These are phyloP conservation scores for Nothopassalora personata DNA, from an alignment of 2,329 filamentous ascomycete genomes.

Conservation along the genomic window DNA sequence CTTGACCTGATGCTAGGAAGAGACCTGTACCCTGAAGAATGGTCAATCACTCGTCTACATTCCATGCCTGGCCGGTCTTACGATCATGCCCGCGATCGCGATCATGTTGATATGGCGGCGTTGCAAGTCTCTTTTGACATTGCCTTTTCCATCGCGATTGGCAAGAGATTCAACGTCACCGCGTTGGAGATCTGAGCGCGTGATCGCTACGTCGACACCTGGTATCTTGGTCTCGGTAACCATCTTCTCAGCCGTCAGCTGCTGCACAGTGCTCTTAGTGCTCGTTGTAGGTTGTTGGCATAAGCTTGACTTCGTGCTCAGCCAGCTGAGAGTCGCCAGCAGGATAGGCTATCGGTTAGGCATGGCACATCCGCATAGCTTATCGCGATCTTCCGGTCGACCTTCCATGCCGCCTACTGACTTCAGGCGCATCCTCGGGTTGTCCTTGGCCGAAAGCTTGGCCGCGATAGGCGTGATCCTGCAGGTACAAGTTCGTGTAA, in stretches of 20 bases:
- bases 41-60: background rate
- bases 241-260: too few species aligned
- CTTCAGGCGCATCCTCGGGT: background rate
- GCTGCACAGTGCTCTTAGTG: too few species aligned
- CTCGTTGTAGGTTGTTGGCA: background rate
- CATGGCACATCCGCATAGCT: background rate
- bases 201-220: background rate
- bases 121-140: constrained; percentile 15
- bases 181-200: background rate
- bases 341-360: background rate
- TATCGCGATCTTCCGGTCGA: background rate
- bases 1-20: constrained; percentile 24
- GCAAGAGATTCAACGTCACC: constrained; percentile 2
- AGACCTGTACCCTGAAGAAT: constrained; percentile 21
- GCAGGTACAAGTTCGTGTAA: background rate
- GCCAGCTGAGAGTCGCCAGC: background rate
- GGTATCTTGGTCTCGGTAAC: background rate
- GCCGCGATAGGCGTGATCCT: background rate
- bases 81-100: constrained; percentile 25
- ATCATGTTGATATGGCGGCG: constrained; percentile 24
- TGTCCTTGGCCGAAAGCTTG: background rate
- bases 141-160: background rate
- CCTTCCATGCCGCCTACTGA: background rate
- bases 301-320: background rate
- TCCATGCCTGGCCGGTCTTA: background rate